Evolutionary conservation across 805 yeast species (phyloP).

Genomic region (Ogataea paradorogensis): DNA sequence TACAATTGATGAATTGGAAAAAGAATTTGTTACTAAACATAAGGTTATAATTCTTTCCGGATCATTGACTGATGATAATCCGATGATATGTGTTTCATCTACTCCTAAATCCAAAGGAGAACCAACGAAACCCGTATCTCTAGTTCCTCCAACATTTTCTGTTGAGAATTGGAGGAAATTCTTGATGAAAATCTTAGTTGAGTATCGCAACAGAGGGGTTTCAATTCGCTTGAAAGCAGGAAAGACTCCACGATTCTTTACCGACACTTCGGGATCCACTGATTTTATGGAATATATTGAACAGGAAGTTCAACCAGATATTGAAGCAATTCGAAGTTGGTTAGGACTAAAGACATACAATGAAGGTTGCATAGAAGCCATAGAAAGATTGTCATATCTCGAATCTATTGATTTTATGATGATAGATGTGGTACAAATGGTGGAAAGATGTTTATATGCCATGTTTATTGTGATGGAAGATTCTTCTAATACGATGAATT

Average conservation of each 20-base stretch:
- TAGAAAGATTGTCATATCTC: slow-evolving; percentile 20
- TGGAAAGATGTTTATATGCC: slow-evolving; percentile 23
- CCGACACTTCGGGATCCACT: slow-evolving; percentile 2
- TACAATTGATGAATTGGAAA: slow-evolving; percentile 11
- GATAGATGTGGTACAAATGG: slow-evolving; percentile 25
- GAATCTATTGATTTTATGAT: slow-evolving; percentile 20
- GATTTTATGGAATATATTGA: slow-evolving; percentile 15
- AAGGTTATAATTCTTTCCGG: slow-evolving; percentile 17
- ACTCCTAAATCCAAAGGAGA: slow-evolving; percentile 4
- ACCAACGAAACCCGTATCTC: slow-evolving; percentile 11
- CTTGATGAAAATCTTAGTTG: slow-evolving; percentile 20
- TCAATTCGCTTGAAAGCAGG: slow-evolving; percentile 15
- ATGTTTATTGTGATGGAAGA: slow-evolving; percentile 21
- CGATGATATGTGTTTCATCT: slow-evolving; percentile 18
- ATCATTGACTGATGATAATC: slow-evolving; percentile 22
- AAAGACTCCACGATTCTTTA: slow-evolving; percentile 7
- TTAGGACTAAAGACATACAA: slow-evolving; percentile 23
- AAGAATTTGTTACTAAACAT: slow-evolving; percentile 9
- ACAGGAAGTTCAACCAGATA: slow-evolving; percentile 17
- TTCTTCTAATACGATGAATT: slow-evolving; percentile 9
- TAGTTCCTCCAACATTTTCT: slow-evolving; percentile 27
- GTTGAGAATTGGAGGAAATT: slow-evolving; percentile 24
- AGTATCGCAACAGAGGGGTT: slow-evolving; percentile 8
- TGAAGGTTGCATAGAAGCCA: slow-evolving; percentile 27
- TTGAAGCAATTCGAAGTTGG: slow-evolving; percentile 24